A percentile compares a stretch with the other conserved stretches of the same genome.
phyloP scores from a whole-genome alignment of 148 eudicot genomes.

The Suaeda aralocaspica region DNA sequence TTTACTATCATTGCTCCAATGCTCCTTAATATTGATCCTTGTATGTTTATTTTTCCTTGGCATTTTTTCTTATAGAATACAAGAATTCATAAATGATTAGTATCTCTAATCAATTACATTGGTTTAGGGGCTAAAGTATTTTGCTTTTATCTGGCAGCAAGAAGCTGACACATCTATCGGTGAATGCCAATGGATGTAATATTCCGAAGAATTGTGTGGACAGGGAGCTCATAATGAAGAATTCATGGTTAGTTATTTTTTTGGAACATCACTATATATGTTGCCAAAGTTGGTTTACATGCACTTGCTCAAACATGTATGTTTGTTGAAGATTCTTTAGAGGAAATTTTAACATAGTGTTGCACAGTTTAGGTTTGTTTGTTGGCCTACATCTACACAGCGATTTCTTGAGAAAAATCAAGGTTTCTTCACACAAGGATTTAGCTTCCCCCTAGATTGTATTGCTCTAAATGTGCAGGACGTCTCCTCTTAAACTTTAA shows the following conservation, averaged over 20 bases:
- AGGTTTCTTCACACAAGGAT: too few relatives aligned
- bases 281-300: not conserved
- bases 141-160: constrained; percentile 43
- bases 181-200: constrained; percentile 79
- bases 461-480: too few relatives aligned
- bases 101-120: not conserved
- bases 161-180: constrained; percentile 68
- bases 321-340: not conserved
- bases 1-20: too few relatives aligned
- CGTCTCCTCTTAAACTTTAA: too few relatives aligned
- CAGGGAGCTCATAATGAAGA: constrained; percentile 54
- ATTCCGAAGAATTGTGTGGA: constrained; percentile 73
- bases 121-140: not conserved
- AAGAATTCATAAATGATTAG: not conserved
- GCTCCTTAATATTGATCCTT: not conserved
- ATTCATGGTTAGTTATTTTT: constrained; percentile 53
- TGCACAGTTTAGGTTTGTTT: too few relatives aligned
- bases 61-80: not conserved
- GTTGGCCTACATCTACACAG: too few relatives aligned
- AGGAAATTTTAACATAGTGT: too few relatives aligned
- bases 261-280: not conserved
- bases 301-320: too few relatives aligned
- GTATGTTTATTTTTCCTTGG: not conserved
- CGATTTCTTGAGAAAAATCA: too few relatives aligned
- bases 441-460: too few relatives aligned